phyloP scores from a whole-genome alignment of 768 basidiomycete genomes.

The Leccinum uliginosum region DNA sequence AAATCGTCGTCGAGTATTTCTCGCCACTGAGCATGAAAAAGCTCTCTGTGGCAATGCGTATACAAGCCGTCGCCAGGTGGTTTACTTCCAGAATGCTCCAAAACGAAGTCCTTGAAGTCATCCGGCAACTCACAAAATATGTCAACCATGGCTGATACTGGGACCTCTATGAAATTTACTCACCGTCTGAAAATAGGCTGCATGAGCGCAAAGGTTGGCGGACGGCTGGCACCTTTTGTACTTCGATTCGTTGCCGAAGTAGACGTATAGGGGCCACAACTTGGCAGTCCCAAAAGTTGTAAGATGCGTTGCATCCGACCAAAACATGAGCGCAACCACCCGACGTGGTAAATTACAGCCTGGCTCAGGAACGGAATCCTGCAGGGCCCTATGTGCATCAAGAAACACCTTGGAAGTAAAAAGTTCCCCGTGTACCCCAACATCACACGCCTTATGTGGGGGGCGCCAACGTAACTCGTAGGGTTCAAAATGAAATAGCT shows the following conservation, averaged over 20 bases:
- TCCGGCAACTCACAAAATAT: background rate
- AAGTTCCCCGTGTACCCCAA: background rate
- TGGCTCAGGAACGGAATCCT: background rate
- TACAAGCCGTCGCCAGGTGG: background rate
- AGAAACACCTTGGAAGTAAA: background rate
- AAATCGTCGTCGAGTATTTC: background rate
- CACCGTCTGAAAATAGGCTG: background rate
- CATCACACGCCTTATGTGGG: background rate
- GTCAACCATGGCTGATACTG: background rate
- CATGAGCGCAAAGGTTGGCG: background rate
- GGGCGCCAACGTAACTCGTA: background rate
- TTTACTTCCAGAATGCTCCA: background rate
- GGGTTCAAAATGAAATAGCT: background rate
- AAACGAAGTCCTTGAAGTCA: background rate
- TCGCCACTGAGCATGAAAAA: background rate
- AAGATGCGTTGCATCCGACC: background rate
- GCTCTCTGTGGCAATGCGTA: background rate
- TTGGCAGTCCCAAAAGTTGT: background rate
- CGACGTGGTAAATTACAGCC: background rate
- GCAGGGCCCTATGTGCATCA: background rate
- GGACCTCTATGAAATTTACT: background rate
- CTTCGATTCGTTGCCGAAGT: background rate
- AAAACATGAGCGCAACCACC: background rate
- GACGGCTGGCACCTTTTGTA: background rate
- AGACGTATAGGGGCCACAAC: too few species aligned